phyloP scores from a whole-genome alignment of 2,329 filamentous ascomycete genomes.

The Cercospora brassicicola region DNA sequence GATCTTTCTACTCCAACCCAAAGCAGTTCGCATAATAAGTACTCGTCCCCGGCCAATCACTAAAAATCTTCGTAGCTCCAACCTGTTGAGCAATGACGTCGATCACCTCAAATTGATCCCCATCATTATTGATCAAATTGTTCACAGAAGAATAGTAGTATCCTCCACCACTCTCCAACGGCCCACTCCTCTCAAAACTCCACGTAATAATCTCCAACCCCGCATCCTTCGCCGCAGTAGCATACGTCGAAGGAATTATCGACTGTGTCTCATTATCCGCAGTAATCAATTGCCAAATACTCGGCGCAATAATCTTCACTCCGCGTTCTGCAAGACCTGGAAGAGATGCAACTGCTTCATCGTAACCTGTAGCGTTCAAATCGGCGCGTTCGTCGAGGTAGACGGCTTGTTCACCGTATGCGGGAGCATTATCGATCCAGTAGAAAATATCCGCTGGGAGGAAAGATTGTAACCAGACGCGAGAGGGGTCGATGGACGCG shows the following conservation, averaged over 20 bases:
- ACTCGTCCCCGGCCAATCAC: constrained; percentile 68
- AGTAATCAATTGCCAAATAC: constrained; percentile 62
- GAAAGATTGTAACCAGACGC: constrained; percentile 67
- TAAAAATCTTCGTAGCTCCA: constrained; percentile 62
- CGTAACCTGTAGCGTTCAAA: constrained; percentile 50
- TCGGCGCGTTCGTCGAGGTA: constrained; percentile 65
- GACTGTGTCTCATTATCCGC: constrained; percentile 49
- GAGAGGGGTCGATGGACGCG: constrained; percentile 53
- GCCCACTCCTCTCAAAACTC: constrained; percentile 67
- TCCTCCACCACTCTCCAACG: constrained; percentile 54
- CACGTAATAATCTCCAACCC: constrained; percentile 67
- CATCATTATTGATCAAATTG: constrained; percentile 60
- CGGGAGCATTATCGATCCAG: constrained; percentile 64
- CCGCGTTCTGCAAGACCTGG: constrained; percentile 58
- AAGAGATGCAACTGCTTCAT: constrained; percentile 58
- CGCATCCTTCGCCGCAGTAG: constrained; percentile 59
- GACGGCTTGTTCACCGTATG: constrained; percentile 62
- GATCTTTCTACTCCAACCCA: constrained; percentile 33
- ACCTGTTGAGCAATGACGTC: constrained; percentile 64
- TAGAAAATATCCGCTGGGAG: constrained; percentile 56
- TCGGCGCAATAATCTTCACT: constrained; percentile 63
- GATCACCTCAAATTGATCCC: constrained; percentile 66
- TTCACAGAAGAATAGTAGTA: constrained; percentile 58
- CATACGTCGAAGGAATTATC: constrained; percentile 65
- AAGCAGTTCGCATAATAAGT: constrained; percentile 74